These are phyloP conservation scores for Teratosphaeria nubilosa DNA, from an alignment of 2,329 filamentous ascomycete species.

Conservation along the genomic window DNA sequence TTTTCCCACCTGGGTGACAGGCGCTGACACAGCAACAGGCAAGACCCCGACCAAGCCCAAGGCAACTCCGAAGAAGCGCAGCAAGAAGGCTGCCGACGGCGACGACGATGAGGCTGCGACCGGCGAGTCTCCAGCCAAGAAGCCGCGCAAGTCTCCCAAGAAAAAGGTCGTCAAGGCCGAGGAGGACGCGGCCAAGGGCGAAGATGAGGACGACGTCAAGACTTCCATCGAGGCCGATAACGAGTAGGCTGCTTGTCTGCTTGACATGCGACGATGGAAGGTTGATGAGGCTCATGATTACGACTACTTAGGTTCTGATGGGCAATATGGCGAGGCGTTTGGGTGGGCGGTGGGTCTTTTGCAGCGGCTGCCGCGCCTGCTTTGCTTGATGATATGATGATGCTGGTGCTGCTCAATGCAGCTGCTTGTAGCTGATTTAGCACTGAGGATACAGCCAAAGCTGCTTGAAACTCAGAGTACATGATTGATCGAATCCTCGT, in stretches of 20 bases:
- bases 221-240: not conserved
- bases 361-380: not conserved
- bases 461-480: no score
- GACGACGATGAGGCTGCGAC: conserved; percentile 11
- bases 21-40: conserved; percentile 2
- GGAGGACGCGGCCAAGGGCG: conserved; percentile 1
- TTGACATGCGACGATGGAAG: not conserved
- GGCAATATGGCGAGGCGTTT: not conserved
- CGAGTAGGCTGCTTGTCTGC: not conserved
- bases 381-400: not conserved
- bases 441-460: no score
- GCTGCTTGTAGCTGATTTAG: not conserved
- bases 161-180: conserved; percentile 5
- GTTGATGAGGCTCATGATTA: not conserved
- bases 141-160: conserved; percentile 17
- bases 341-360: not conserved
- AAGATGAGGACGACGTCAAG: not conserved
- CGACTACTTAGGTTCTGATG: not conserved
- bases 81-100: conserved; percentile 15
- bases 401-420: not conserved
- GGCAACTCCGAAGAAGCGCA: conserved; percentile 19
- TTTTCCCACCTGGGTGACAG: conserved; percentile 1
- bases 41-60: conserved; percentile 11
- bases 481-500: no score
- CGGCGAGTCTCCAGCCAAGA: conserved; percentile 8